Base-by-base conservation (phyloP, 768 basidiomycete genomes). In the Podaxis sp. region DNA sequence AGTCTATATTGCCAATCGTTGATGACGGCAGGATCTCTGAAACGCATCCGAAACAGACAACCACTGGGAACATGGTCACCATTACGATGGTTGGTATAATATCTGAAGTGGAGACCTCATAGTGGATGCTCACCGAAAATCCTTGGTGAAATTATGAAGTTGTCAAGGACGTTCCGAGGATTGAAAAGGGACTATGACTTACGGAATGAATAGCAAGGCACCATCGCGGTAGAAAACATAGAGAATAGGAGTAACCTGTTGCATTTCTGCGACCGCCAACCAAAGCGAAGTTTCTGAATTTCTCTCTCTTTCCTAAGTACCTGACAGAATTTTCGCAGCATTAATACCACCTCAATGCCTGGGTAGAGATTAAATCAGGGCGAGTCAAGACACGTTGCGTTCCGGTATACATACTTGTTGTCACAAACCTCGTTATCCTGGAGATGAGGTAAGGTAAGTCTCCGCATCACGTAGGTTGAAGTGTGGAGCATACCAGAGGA, bases 201-300 rank as follows among this genome's bases (percentile, higher is more conserved):
- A 55, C 37, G 54, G 54, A 22, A 55, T 38, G 36, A 55, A 37
- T 11, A 55, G 8, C 10, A 55, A 20, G 22, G 54, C 54, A n/a
- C 54, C 54, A 38, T 55, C 54, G 11, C 54, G 54, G n/a, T 55
- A 38, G 36, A 55, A 55, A 22, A 55, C 33, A n/a, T 55, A 55
- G n/a, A 55, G 36, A 7, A 55, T 36, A n/a, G 54, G 54, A 2
- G 54, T 55, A 20, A 55, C 4, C 30, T 36, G 33, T 5, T n/a
- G 54, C 15, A 36, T 8, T 22, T 37, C 54, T 33, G 15, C 1
- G 3, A 55, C 36, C 11, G 37, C 54, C 17, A 36, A 22, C 54
- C 30, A 55, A 11, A 24, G 33, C 36, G 54, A 38, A 11, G n/a
- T 10, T 20, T 37, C 22, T 10, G 54, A 36, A 2, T n/a, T 10